Percentiles rank a stretch among this genome's conserved stretches.
Conservation (phyloP, 176 grass and related monocot species). For the Miscanthus lutarioriparius region DNA sequence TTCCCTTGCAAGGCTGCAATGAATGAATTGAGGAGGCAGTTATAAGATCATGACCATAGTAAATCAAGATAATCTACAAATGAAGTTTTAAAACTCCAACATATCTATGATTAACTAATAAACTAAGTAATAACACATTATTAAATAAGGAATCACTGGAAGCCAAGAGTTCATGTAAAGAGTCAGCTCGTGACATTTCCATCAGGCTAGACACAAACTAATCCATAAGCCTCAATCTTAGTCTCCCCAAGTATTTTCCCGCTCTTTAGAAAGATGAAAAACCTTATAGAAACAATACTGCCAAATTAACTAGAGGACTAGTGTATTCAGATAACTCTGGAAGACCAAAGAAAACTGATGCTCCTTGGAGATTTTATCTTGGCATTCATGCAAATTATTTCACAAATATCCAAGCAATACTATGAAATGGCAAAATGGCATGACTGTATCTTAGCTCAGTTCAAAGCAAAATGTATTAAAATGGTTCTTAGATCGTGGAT, state of each 20-base stretch:
- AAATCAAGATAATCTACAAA: slow-evolving; percentile 16
- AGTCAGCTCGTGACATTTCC: not conserved
- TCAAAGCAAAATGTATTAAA: not conserved
- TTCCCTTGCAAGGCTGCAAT: slow-evolving; percentile 97
- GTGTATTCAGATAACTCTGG: not conserved
- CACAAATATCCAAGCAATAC: not conserved
- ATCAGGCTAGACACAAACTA: slow-evolving; percentile 1
- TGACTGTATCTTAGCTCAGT: not conserved
- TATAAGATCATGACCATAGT: slow-evolving; percentile 3
- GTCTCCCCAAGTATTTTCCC: slow-evolving; percentile 25
- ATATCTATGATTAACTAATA: not conserved
- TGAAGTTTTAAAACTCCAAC: slow-evolving; percentile 19
- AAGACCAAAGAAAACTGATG: not conserved
- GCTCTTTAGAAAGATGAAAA: not conserved
- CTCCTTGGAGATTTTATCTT: not conserved
- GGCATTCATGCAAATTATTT: not conserved
- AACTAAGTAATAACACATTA: not conserved
- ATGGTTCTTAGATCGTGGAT: not conserved
- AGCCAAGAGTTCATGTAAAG: not conserved
- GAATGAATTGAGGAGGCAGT: slow-evolving; percentile 31
- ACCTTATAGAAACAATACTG: not conserved
- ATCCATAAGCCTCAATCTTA: slow-evolving; percentile 11
- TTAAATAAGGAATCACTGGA: not conserved
- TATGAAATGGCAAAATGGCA: slow-evolving; percentile 3
- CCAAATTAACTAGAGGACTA: slow-evolving; percentile 1